Percentiles rank a stretch among this genome's conserved stretches.
Conservation (phyloP, 306 rosid genomes). For the Vigna mungo region DNA sequence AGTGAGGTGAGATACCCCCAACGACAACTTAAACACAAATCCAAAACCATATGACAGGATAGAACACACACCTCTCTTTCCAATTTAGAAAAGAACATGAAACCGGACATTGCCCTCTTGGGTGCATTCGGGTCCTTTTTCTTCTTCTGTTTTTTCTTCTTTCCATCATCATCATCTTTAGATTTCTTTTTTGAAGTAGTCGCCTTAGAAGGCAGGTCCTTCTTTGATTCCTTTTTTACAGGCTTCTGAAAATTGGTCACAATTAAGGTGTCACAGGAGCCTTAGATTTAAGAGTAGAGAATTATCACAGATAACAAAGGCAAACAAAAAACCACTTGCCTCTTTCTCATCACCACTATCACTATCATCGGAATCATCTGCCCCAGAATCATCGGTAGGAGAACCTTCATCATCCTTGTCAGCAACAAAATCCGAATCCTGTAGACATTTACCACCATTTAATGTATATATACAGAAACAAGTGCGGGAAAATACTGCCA, state of each 20-base stretch:
- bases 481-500: constrained; percentile 1
- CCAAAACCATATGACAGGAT: constrained; percentile 33
- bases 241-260: constrained; percentile 74
- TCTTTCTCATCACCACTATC: constrained; percentile 77
- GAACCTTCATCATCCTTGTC: constrained; percentile 96
- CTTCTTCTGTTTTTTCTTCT: constrained; percentile 92
- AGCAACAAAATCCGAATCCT: constrained; percentile 89
- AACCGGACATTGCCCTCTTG: constrained; percentile 93
- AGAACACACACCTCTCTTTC: constrained; percentile 88
- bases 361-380: constrained; percentile 85
- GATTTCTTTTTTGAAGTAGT: constrained; percentile 81
- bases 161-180: constrained; percentile 85
- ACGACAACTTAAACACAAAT: constrained; percentile 4
- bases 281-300: constrained; percentile 26
- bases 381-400: constrained; percentile 98
- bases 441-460: constrained; percentile 42
- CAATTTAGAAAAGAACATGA: constrained; percentile 96
- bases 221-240: constrained; percentile 79
- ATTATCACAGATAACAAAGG: constrained; percentile 22
- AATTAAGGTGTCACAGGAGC: constrained; percentile 32
- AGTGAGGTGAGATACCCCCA: background rate
- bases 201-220: constrained; percentile 79
- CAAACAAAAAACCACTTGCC: constrained; percentile 56
- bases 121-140: constrained; percentile 99
- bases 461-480: constrained; percentile 27